Conservation (phyloP, 1,284 basidiomycete genomes). For the Rhizoctonia solani region DNA sequence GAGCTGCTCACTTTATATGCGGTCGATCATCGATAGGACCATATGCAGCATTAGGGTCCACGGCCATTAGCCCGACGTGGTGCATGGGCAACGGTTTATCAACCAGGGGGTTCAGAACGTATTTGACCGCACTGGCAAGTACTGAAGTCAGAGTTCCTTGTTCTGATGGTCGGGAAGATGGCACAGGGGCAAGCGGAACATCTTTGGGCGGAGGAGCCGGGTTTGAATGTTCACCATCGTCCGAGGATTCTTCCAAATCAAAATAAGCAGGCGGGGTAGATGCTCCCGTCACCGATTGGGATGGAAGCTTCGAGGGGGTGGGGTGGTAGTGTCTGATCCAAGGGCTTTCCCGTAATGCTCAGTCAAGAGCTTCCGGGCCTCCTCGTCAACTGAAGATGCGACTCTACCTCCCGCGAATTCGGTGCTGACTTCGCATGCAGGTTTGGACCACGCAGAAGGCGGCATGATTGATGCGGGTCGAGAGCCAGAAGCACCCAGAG, state of each 20-base stretch:
- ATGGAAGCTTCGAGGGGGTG: not conserved
- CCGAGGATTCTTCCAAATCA: slow-evolving; percentile 22
- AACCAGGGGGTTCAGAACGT: slow-evolving; percentile 53
- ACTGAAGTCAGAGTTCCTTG: slow-evolving; percentile 56
- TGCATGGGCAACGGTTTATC: slow-evolving; percentile 36
- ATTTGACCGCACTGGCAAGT: slow-evolving; percentile 61
- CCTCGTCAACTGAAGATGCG: slow-evolving; percentile 45
- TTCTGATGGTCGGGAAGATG: slow-evolving; percentile 11
- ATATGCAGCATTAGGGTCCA: slow-evolving; percentile 44
- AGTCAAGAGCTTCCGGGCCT: slow-evolving; percentile 19
- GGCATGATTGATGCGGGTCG: slow-evolving; percentile 43
- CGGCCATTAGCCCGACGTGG: slow-evolving; percentile 55
- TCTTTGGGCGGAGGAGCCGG: slow-evolving; percentile 37
- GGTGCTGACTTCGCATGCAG: slow-evolving; percentile 59
- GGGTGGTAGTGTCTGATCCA: slow-evolving; percentile 1
- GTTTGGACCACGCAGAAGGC: slow-evolving; percentile 59
- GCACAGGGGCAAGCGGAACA: slow-evolving; percentile 12
- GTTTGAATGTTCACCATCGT: slow-evolving; percentile 3
- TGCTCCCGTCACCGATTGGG: not conserved
- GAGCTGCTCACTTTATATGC: slow-evolving; percentile 67
- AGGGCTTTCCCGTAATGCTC: slow-evolving; percentile 29
- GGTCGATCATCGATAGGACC: slow-evolving; percentile 65
- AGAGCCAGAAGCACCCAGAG: slow-evolving; percentile 32
- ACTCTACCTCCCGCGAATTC: slow-evolving; percentile 58
- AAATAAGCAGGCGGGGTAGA: not conserved